Conservation (phyloP, 306 rosid species). For the Begonia loranthoides region DNA sequence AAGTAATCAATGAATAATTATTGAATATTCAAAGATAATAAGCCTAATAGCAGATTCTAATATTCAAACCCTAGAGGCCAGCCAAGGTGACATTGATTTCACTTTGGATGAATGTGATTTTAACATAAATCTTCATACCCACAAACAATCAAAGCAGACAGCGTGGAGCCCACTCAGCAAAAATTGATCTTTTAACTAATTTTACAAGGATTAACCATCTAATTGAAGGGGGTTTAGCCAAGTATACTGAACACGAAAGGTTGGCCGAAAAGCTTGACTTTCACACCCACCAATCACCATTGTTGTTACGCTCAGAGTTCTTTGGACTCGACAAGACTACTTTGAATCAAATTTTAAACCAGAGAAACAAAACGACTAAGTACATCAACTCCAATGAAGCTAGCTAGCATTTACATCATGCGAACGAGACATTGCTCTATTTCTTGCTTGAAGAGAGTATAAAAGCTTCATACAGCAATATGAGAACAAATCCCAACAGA, state of each 20-base stretch:
- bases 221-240: constrained; percentile 5
- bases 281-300: constrained; percentile 22
- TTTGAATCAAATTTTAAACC: too few species aligned
- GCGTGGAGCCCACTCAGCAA: constrained; percentile 35
- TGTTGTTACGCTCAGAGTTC: not conserved
- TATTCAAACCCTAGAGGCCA: not conserved
- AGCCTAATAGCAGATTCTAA: too few species aligned
- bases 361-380: too few species aligned
- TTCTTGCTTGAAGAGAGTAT: too few species aligned
- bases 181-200: not conserved
- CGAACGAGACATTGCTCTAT: too few species aligned
- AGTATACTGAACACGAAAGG: constrained; percentile 39
- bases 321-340: too few species aligned
- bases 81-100: not conserved
- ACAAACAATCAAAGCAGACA: constrained; percentile 34
- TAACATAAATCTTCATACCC: constrained; percentile 1
- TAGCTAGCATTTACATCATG: too few species aligned
- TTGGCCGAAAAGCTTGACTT: constrained; percentile 95
- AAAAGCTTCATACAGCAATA: too few species aligned
- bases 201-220: too few species aligned
- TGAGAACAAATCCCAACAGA: too few species aligned
- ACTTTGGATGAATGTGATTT: constrained; percentile 25
- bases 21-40: too few species aligned
- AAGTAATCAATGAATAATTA: not conserved
- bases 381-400: too few species aligned